Base-by-base conservation (phyloP, 331 rosid species). In the Erythrophleum ivorense region DNA sequence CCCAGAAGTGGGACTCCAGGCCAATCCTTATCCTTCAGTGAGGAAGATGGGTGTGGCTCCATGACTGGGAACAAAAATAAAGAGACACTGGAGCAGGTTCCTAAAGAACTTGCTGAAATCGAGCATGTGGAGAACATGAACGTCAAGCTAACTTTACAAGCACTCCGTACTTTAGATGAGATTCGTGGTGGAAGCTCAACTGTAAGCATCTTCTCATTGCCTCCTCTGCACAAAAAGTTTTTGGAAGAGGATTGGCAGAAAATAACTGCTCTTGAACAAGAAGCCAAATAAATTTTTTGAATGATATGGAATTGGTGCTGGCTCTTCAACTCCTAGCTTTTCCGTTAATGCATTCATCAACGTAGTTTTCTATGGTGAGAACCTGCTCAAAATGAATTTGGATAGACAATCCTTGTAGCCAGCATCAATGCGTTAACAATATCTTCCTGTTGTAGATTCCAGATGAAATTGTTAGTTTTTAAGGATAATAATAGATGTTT, bases 141-240 rank as follows among this genome's bases (percentile, higher is more conserved):
- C 77, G 82, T 85, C 77, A 89, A 74, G 83, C 90, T 90, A 79
- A 91, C 95, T 31, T 55, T 75, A 58, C 88, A 94, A 14, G 98
- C 98, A 2, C 76, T 95, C 76, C 85, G 86, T 16, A 90, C 88
- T 60, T 75, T 92, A 80, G 87, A 89, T 71, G 88, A 90, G 83
- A 86, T 95, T 52, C 86, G 98, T 45, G 88, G 97, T 77, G 90
- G 91, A 87, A 92, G 93, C 78, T 91, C 97, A 76, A 95, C 92
- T 19, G 88, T 86, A n/a, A 87, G 91, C 85, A 76, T 71, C 12
- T 93, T 85, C 85, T 91, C 97, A 16, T 86, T 91, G 82, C 92
- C 97, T 75, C 92, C 94, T 65, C 76, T 90, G 74, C 81, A 90
- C 65, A 83, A 5, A 16, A 85, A 86, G 84, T 79, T 83, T 40